These are phyloP conservation scores for Wickerhamomyces sp. DNA, from an alignment of 1,139 yeast genomes.

Conservation along the genomic window DNA sequence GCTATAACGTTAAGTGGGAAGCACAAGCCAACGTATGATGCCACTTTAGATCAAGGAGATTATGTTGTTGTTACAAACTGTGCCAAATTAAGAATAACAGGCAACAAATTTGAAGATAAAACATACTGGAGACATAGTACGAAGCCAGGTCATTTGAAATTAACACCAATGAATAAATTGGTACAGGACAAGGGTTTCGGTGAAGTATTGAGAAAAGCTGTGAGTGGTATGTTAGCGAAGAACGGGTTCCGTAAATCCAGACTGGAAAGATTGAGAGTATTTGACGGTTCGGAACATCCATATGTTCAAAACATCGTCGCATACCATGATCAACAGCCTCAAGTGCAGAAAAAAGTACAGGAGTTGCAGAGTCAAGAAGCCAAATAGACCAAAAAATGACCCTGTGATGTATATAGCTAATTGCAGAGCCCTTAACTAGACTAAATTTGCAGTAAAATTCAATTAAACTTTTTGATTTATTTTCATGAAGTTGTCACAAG, in stretches of 20 bases:
- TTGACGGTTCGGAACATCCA: constrained; percentile 87
- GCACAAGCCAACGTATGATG: constrained; percentile 86
- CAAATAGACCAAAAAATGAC: no score
- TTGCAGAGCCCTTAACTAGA: not conserved
- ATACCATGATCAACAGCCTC: constrained; percentile 74
- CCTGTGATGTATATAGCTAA: not conserved
- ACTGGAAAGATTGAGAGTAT: constrained; percentile 77
- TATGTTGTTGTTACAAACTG: constrained; percentile 96
- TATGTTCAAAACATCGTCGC: constrained; percentile 79
- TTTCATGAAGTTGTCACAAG: not conserved
- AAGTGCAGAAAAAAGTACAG: constrained; percentile 39
- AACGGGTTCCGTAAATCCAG: constrained; percentile 76
- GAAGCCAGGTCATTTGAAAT: constrained; percentile 84
- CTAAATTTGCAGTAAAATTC: no score
- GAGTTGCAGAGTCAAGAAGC: no score
- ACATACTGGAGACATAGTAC: constrained; percentile 89
- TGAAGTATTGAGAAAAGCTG: constrained; percentile 80
- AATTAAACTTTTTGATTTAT: no score
- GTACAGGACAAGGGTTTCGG: constrained; percentile 78
- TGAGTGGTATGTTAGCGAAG: constrained; percentile 93
- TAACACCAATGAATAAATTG: constrained; percentile 76
- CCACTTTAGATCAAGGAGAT: constrained; percentile 83
- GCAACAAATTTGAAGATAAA: constrained; percentile 77
- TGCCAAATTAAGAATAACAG: constrained; percentile 71
- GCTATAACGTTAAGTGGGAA: constrained; percentile 91